Base-by-base conservation (phyloP, 2,329 filamentous ascomycete species). In the Fusarium mundagurra region DNA sequence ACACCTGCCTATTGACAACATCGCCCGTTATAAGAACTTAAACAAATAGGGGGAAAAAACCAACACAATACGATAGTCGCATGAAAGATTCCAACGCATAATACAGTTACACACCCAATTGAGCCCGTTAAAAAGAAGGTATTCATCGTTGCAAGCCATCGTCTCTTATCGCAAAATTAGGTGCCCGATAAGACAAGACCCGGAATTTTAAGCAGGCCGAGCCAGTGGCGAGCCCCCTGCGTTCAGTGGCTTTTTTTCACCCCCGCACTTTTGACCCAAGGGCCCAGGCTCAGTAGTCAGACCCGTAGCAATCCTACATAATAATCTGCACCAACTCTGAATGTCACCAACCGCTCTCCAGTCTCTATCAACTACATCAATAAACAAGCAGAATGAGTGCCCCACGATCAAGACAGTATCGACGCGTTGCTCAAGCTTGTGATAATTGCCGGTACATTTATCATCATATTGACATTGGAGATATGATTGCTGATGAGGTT, bases 391-490 rank as follows among this genome's bases (percentile, higher is more conserved):
- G 20, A 3, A 71, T 73, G 71, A 66, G 48, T 29, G 43, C 69
- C 5, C 61, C 69, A 24, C 53, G 61, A 38, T 58, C 65, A 20
- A 54, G 71, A 7, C 60, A 72, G 8, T 73, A 73, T 61, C 45
- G 69, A 22, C 71, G 71, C 8, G 65, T 66, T 6, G 51, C 61
- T 13, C 69, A 69, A 3, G 71, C 71, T 4, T 73, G 71, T 11
- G 65, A 72, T 5, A 73, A 72, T 31, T 73, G 69, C 57, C 61
- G 71, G 71, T 73, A 69, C 12, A n/a, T 4, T 20, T 5, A 1
- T 13, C 1, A 5, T 16, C 20, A 1, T 3, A 0, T 10, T 1
- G 10, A 14, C 8, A 20, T 13, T 8, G 5, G 6, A 24, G 24
- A 8, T 2, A 11, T 24, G 5, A n/a, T 29, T 14, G 18, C 64